Evolutionary conservation across 2,329 filamentous ascomycete genomes (phyloP).

Genomic region (Scytalidium sp.): DNA sequence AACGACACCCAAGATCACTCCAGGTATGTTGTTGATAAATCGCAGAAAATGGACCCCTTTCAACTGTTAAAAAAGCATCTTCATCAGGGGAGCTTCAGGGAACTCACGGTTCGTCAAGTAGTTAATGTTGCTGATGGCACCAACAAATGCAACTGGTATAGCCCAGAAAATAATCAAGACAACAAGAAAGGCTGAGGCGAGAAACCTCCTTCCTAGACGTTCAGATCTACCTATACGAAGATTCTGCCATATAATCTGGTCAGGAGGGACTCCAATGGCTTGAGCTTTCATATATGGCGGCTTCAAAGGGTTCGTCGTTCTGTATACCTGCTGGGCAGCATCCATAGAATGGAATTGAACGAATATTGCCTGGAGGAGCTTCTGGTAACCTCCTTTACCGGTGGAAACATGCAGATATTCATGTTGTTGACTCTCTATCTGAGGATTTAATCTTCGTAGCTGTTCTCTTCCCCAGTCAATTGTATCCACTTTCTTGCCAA

Average conservation of each 20-base stretch:
- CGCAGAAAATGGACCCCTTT: conserved; percentile 58
- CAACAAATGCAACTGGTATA: conserved; percentile 72
- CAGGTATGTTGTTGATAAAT: conserved; percentile 72
- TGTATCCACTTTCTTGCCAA: conserved; percentile 89
- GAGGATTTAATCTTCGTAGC: conserved; percentile 69
- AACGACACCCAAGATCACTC: conserved; percentile 70
- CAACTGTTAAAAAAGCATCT: conserved; percentile 5
- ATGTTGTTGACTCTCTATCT: conserved; percentile 63
- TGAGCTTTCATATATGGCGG: conserved; percentile 77
- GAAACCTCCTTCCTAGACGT: conserved; percentile 65
- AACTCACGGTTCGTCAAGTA: conserved; percentile 51
- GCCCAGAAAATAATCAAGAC: conserved; percentile 85
- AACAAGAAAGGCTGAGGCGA: conserved; percentile 65
- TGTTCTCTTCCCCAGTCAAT: conserved; percentile 85
- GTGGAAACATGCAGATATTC: conserved; percentile 32
- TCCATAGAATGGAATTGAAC: conserved; percentile 82
- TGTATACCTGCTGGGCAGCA: conserved; percentile 80
- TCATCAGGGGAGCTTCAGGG: neutral
- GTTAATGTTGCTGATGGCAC: conserved; percentile 80
- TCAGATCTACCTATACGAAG: conserved; percentile 83
- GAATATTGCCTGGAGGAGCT: conserved; percentile 66
- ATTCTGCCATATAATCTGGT: conserved; percentile 84
- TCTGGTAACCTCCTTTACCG: conserved; percentile 61
- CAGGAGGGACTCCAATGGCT: conserved; percentile 75
- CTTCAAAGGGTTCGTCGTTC: conserved; percentile 79